phyloP scores from a whole-genome alignment of 83 land plant genomes.

The Thuja plicata region DNA sequence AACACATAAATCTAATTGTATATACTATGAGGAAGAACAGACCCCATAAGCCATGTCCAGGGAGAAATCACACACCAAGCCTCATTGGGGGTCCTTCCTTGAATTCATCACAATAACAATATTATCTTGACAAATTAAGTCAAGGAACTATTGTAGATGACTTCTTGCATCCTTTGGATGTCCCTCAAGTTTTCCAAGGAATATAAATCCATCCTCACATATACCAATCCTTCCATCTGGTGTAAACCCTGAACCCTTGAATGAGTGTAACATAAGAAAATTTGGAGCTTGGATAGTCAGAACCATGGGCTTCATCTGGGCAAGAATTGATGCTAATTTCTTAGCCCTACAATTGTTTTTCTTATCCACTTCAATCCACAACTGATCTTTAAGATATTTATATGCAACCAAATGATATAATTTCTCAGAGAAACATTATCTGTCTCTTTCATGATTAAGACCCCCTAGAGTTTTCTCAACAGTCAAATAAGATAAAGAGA shows the following conservation, averaged over 20 bases:
- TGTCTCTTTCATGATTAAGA: background rate
- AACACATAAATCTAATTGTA: background rate
- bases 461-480: background rate
- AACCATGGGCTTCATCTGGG: background rate
- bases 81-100: background rate
- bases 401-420: background rate
- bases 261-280: background rate
- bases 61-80: background rate
- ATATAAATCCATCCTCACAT: background rate
- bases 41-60: background rate
- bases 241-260: background rate
- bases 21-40: background rate
- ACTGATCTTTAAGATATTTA: background rate
- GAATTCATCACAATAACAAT: background rate
- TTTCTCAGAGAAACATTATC: background rate
- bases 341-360: background rate
- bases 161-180: background rate
- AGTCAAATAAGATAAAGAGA: background rate
- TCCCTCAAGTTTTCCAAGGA: background rate
- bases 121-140: background rate
- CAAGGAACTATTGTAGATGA: background rate
- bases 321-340: background rate
- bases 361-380: background rate
- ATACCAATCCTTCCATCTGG: background rate
- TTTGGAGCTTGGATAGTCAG: background rate